Percentiles rank a stretch among this genome's conserved stretches.
phyloP scores from a whole-genome alignment of 176 grass and related monocot genomes.

The Ensete ventricosum region DNA sequence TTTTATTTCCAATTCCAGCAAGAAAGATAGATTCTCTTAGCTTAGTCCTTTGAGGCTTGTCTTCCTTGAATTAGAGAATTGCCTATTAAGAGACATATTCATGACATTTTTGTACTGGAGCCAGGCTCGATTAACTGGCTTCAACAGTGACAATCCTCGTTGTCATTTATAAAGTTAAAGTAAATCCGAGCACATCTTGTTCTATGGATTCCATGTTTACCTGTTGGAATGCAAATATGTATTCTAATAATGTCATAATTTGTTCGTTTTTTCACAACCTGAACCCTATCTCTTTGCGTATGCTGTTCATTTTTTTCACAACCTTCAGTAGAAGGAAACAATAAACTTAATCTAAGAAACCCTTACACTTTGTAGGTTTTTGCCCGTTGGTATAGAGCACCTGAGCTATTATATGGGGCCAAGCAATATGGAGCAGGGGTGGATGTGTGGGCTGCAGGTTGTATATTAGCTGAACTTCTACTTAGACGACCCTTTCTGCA shows the following conservation, averaged over 20 bases:
- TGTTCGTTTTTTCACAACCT: too few species aligned
- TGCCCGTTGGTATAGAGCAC: conserved; percentile 96
- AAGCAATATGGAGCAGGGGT: conserved; percentile 97
- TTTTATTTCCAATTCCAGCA: neutral
- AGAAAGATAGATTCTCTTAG: neutral
- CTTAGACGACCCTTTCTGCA: conserved; percentile 73
- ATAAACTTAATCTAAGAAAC: neutral
- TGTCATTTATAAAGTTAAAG: too few species aligned
- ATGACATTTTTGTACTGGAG: too few species aligned
- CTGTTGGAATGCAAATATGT: too few species aligned
- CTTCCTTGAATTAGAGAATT: too few species aligned
- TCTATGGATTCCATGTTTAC: too few species aligned
- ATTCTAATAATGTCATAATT: too few species aligned
- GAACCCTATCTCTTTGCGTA: neutral
- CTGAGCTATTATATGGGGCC: conserved; percentile 88
- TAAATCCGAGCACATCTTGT: too few species aligned
- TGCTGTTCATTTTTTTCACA: neutral
- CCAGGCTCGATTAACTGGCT: too few species aligned
- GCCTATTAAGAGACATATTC: too few species aligned
- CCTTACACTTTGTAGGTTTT: conserved; percentile 53
- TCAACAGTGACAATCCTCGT: too few species aligned
- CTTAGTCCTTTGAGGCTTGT: too few species aligned
- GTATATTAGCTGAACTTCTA: conserved; percentile 97
- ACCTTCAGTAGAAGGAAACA: neutral
- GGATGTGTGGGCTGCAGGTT: conserved; percentile 95